A percentile compares a stretch with the other conserved stretches of the same genome.
Conservation (phyloP, 495 filamentous ascomycete species). For the Penicillium parvum region DNA sequence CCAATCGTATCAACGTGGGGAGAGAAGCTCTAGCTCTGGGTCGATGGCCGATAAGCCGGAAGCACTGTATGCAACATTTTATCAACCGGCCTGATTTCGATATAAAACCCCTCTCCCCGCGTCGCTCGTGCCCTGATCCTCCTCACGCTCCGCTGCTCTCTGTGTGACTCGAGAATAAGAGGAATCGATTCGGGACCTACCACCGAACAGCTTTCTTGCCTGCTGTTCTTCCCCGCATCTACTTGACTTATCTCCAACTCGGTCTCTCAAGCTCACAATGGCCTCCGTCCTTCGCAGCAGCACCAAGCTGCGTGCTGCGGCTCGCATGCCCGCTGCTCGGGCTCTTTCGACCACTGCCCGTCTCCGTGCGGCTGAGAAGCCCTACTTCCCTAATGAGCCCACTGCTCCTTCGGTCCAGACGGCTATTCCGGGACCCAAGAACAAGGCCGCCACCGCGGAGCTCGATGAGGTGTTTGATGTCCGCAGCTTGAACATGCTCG, state of each 20-base stretch:
- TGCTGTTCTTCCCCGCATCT: conserved; percentile 15
- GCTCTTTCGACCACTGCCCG: conserved; percentile 39
- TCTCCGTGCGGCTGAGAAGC: conserved; percentile 42
- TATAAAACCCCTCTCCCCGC: conserved; percentile 26
- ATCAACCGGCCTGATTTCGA: conserved; percentile 1
- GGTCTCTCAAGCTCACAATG: no score
- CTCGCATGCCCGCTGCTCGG: conserved; percentile 36
- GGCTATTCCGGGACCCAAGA: conserved; percentile 78
- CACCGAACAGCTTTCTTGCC: conserved; percentile 1
- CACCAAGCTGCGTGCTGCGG: conserved; percentile 35
- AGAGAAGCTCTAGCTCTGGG: conserved; percentile 13
- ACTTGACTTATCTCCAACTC: conserved; percentile 3
- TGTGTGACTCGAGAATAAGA: no score
- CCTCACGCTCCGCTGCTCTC: background rate
- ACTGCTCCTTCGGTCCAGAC: conserved; percentile 66
- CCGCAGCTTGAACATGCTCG: conserved; percentile 86
- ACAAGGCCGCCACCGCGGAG: conserved; percentile 63
- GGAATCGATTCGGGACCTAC: background rate
- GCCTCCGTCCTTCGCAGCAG: conserved; percentile 42
- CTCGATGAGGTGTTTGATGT: conserved; percentile 89
- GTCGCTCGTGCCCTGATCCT: background rate
- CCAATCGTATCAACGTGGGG: conserved; percentile 25
- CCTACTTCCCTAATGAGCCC: conserved; percentile 74
- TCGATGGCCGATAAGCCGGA: conserved; percentile 11
- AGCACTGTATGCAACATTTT: no score